Evolutionary conservation across 306 rosid genomes (phyloP), one percentile per base, ranked within the genome.

Genomic region (Rubus idaeus): DNA sequence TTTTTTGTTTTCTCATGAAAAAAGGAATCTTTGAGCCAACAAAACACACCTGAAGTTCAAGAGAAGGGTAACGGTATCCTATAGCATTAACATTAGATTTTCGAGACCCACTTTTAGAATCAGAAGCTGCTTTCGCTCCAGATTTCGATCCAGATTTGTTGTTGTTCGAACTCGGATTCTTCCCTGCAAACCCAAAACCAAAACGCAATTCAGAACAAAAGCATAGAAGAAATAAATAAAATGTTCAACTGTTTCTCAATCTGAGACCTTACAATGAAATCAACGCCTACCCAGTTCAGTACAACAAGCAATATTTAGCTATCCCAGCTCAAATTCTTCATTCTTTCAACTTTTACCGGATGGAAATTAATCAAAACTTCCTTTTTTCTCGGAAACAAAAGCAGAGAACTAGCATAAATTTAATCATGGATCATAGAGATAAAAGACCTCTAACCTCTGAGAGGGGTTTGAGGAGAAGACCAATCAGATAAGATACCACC

Each of bases 401-500:
- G 66, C 60, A 56, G 12, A 16, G 14, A 20, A 51, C 26, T 45
- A 26, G 62, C 57, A 26, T 50, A 78, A 8, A 53, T n/a, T 30
- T 50, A 6, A 14, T 6, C 41, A 68, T 40, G n/a, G 13, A 13
- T 4, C 55, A 70, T 0, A 56, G 41, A 42, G 20, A 68, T 6
- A 44, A 6, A 30, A 55, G 44, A 73, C 45, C 35, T 30, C 35
- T 17, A 49, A 89, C 99, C 99, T 89, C 84, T 84, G 53, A 75
- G 74, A 26, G 78, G 70, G 20, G 35, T 49, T 2, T 83, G 79
- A 3, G 89, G 72, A 20, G 81, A 40, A 5, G 87, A 73, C 97
- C 94, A 92, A 87, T 92, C 96, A 17, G 94, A 87, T 61, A 95
- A 78, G 64, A 89, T 74, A 39, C 99, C 96, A 0, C 97, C 99